Conservation (phyloP, 2,329 filamentous ascomycete genomes). For the Curvularia sp. region DNA sequence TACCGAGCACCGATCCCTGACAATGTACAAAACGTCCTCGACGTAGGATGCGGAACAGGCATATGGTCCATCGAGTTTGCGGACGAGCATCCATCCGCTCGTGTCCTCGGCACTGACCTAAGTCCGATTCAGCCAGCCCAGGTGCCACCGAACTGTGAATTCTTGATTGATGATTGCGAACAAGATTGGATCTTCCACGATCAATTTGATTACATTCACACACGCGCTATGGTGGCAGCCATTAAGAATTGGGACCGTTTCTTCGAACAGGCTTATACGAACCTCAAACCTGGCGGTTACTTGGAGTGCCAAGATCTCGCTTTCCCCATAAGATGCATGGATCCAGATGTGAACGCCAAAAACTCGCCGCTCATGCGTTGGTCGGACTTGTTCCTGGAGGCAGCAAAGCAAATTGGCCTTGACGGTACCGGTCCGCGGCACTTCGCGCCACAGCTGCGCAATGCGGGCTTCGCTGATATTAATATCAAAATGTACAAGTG, state of each 20-base stretch:
- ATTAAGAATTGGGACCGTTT: constrained; percentile 62
- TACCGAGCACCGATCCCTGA: constrained; percentile 38
- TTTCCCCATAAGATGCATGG: constrained; percentile 36
- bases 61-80: constrained; percentile 46
- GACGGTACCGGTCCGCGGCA: constrained; percentile 51
- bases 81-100: constrained; percentile 43
- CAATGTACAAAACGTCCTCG: constrained; percentile 41
- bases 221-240: constrained; percentile 59
- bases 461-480: constrained; percentile 38
- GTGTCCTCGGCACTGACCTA: constrained; percentile 46
- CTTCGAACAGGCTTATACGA: constrained; percentile 50
- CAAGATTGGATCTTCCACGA: constrained; percentile 64
- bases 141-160: constrained; percentile 45
- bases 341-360: constrained; percentile 28
- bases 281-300: constrained; percentile 59
- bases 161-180: constrained; percentile 46
- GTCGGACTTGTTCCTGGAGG: constrained; percentile 36
- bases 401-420: constrained; percentile 43
- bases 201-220: constrained; percentile 65
- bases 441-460: constrained; percentile 40
- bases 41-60: constrained; percentile 45
- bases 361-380: constrained; percentile 38
- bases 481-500: constrained; percentile 42
- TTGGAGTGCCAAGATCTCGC: constrained; percentile 58
- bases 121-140: constrained; percentile 42